Conservation (phyloP, 169 alveolate species). For the Babesia gibsoni region DNA sequence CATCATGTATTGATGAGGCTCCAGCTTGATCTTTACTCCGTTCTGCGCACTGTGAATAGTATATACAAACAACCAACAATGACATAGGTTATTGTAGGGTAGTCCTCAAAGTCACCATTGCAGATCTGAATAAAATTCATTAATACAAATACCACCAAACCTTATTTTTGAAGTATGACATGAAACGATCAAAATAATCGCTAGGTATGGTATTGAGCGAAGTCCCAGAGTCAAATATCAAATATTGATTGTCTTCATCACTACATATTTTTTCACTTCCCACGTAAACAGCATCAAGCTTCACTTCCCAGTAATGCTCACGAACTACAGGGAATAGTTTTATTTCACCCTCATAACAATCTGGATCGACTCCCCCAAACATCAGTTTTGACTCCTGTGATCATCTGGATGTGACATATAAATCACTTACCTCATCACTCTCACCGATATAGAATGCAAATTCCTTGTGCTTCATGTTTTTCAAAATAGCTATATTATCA, state of each 20-base stretch:
- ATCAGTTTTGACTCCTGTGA: conserved; percentile 69
- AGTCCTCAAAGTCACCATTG: conserved; percentile 25
- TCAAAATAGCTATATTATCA: conserved; percentile 73
- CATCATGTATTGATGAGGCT: conserved; percentile 68
- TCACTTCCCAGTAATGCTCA: conserved; percentile 87
- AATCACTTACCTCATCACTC: conserved; percentile 37
- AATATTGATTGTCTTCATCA: conserved; percentile 71
- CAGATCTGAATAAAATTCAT: conserved; percentile 31
- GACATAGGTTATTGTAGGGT: conserved; percentile 69
- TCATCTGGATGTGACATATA: not conserved
- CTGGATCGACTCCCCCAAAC: conserved; percentile 82
- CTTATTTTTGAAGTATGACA: not conserved
- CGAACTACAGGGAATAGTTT: conserved; percentile 83
- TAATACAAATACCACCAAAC: not conserved
- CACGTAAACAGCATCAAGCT: conserved; percentile 77
- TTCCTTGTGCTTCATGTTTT: conserved; percentile 67
- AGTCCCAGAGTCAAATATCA: conserved; percentile 85
- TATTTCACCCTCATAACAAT: conserved; percentile 73
- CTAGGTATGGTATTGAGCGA: conserved; percentile 84
- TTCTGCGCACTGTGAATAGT: not conserved
- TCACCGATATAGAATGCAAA: conserved; percentile 82
- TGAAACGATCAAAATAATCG: conserved; percentile 16
- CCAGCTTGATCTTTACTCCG: conserved; percentile 51
- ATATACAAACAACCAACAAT: conserved; percentile 28
- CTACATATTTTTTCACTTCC: conserved; percentile 83